These are phyloP conservation scores for maize (Zea mays) DNA, from an alignment of 176 grass and related monocot genomes.

Conservation along the genomic window DNA sequence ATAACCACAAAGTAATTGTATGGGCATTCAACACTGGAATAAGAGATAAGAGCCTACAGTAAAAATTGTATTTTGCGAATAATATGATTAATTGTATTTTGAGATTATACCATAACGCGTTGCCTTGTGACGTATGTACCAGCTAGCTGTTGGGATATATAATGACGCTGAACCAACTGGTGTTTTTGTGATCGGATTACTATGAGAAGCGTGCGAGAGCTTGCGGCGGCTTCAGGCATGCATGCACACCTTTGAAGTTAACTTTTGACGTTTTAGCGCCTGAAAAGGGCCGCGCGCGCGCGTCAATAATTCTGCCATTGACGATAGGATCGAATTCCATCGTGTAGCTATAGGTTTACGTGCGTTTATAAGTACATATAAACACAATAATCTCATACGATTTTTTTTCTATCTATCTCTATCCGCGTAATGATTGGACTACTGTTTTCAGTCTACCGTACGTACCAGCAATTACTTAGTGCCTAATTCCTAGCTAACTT, in stretches of 20 bases:
- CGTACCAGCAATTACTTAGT: conserved; percentile 10
- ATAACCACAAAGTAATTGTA: not conserved
- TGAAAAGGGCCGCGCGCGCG: not conserved
- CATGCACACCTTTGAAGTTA: conserved; percentile 11
- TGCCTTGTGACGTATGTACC: not conserved
- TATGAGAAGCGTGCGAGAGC: conserved; percentile 3
- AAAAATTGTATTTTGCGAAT: not conserved
- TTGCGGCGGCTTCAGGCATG: not conserved
- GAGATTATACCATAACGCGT: not conserved
- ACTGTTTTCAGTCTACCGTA: conserved; percentile 23
- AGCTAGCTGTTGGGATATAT: not conserved
- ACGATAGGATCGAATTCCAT: not conserved
- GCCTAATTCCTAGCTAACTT: conserved; percentile 36
- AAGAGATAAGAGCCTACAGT: no score
- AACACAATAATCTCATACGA: not conserved
- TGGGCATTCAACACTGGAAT: no score
- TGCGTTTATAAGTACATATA: not conserved
- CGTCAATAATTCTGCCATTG: not conserved
- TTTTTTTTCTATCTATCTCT: not conserved
- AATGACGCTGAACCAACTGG: not conserved
- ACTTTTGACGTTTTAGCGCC: conserved; percentile 21
- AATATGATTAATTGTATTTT: not conserved
- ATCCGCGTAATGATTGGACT: conserved; percentile 12
- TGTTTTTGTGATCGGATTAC: not conserved
- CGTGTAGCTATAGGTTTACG: conserved; percentile 1